phyloP scores from a whole-genome alignment of 2,329 filamentous ascomycete genomes.

The Myriosclerotinia duriaeana region DNA sequence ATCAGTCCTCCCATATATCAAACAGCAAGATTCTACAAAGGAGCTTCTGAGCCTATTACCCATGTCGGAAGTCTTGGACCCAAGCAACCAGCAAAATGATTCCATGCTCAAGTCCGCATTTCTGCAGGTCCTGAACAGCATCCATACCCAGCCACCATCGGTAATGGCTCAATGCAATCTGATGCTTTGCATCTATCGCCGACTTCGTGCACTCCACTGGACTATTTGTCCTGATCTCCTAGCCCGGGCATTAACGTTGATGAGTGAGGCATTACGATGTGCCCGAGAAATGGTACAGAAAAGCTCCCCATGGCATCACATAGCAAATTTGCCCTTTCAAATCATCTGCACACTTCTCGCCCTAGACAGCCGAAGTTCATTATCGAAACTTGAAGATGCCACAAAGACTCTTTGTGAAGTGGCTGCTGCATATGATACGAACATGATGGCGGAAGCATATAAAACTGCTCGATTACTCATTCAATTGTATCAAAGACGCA shows the following conservation, averaged over 20 bases:
- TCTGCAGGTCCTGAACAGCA: slow-evolving; percentile 2
- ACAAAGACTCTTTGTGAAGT: slow-evolving; percentile 24
- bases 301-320: slow-evolving; percentile 24
- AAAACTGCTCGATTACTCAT: slow-evolving; percentile 22
- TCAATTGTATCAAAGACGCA: slow-evolving; percentile 12
- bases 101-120: slow-evolving; percentile 3
- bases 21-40: slow-evolving; percentile 14
- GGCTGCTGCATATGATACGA: slow-evolving; percentile 13
- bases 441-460: slow-evolving; percentile 19
- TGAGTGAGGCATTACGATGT: slow-evolving; percentile 3
- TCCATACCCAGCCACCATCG: slow-evolving; percentile 10
- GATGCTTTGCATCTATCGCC: slow-evolving; percentile 19
- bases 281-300: slow-evolving; percentile 5
- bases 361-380: slow-evolving; percentile 23
- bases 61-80: slow-evolving; percentile 19
- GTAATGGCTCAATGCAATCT: slow-evolving; percentile 21
- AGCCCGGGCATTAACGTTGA: background rate
- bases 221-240: background rate
- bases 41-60: slow-evolving; percentile 22
- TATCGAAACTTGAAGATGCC: slow-evolving; percentile 20
- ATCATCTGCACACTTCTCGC: slow-evolving; percentile 26
- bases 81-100: slow-evolving; percentile 7
- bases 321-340: slow-evolving; percentile 28
- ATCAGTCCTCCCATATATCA: background rate
- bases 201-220: slow-evolving; percentile 7